These are phyloP conservation scores for Limonium bicolor DNA, from an alignment of 148 eudicot species.

Conservation along the genomic window DNA sequence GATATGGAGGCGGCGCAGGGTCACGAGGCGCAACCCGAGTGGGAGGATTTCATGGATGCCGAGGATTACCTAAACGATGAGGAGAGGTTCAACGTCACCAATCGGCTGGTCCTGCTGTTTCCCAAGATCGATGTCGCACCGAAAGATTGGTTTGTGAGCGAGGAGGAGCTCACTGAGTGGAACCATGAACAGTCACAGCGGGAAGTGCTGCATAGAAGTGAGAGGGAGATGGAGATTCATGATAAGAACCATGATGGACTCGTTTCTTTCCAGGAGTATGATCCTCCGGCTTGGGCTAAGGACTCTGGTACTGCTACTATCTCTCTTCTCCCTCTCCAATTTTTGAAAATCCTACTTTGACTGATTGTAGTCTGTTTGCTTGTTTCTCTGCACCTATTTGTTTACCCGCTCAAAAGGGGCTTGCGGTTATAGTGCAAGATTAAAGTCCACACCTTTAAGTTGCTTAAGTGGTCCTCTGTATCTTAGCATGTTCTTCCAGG, in stretches of 20 bases:
- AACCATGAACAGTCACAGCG: slow-evolving; percentile 30
- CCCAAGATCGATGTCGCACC: slow-evolving; percentile 75
- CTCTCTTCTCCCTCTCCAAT: background rate
- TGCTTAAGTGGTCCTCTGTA: no score
- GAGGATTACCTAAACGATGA: slow-evolving; percentile 90
- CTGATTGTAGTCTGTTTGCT: no score
- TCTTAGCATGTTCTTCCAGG: no score
- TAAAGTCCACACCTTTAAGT: no score
- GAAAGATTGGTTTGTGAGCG: slow-evolving; percentile 42
- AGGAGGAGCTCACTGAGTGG: slow-evolving; percentile 67
- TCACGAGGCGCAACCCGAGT: slow-evolving; percentile 59
- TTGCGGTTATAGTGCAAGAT: no score
- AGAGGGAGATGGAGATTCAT: slow-evolving; percentile 79
- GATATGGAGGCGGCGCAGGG: slow-evolving; percentile 23
- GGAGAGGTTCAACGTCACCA: slow-evolving; percentile 72
- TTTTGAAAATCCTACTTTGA: background rate
- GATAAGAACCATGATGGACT: slow-evolving; percentile 85
- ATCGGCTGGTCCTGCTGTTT: slow-evolving; percentile 43
- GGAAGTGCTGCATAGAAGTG: slow-evolving; percentile 57
- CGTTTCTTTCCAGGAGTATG: slow-evolving; percentile 61
- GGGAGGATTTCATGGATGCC: slow-evolving; percentile 78
- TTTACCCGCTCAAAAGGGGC: no score
- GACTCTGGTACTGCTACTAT: slow-evolving; percentile 21
- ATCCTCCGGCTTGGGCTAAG: slow-evolving; percentile 73
- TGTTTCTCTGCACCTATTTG: no score